Evolutionary conservation across 129 eudicot genomes (phyloP), one percentile per base, ranked within the genome.

Genomic region (Arctium lappa): DNA sequence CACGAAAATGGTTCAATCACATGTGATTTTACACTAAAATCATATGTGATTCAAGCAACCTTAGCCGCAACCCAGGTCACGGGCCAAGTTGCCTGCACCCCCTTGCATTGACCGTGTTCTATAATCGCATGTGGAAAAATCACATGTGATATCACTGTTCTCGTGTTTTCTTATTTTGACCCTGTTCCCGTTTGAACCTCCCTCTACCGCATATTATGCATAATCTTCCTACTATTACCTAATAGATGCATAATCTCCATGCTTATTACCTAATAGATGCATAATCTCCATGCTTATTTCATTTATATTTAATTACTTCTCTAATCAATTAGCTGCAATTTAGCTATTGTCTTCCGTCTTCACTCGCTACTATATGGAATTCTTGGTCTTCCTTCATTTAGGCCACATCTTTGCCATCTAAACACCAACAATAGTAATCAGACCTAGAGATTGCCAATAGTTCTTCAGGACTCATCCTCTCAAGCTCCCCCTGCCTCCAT

Each of bases 391-490:
- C 33, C 9, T 62, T 50, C 68, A 50, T 18, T 74, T 72, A 81
- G 63, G 81, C 81, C 80, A 53, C 88, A 63, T 84, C 85, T 73
- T 82, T 86, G 75, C 84, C 79, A 81, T 96, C 98, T 82, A 96
- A 85, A 88, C 99, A 93, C 98, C 98, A 96, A 72, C 98, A 96
- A 18, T 89, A 96, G 84, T 89, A 96, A 84, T 96, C 99, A 39
- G 95, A 87, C 90, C 98, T 91, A 53, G 98, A 96, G 68, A 91
- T 85, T 34, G 86, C 86, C 80, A 96, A 65, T 73, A 96, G 77
- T 71, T 89, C 88, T 42, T 93, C 85, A 31, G 99, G 98, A 56
- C 86, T 87, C 98, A 96, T 96, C 85, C 87, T 91, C 88, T 90
- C 95, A 60, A 96, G 97, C 84, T 96, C 99, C 81, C 56, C 83